Conservation (phyloP, 2,329 filamentous ascomycete genomes). For the Ophiocordyceps camponoti-rufipedis region DNA sequence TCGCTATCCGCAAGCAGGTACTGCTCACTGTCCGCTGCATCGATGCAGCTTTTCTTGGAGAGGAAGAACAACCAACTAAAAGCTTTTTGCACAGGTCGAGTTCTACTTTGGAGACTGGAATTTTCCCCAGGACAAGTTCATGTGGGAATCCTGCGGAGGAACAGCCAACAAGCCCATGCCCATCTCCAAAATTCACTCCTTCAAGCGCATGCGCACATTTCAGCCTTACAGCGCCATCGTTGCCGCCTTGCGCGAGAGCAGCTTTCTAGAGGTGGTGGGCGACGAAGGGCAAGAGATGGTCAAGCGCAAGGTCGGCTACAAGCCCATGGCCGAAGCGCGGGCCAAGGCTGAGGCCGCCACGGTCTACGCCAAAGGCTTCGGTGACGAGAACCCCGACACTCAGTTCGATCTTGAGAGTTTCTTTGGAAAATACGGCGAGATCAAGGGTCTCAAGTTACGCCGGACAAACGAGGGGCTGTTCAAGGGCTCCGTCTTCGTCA, state of each 20-base stretch:
- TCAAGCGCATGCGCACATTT: slow-evolving; percentile 95
- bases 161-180: slow-evolving; percentile 65
- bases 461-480: slow-evolving; percentile 55
- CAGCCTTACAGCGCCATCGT: slow-evolving; percentile 73
- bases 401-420: slow-evolving; percentile 92
- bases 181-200: slow-evolving; percentile 60
- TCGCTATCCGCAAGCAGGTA: slow-evolving; percentile 71
- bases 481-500: slow-evolving; percentile 94
- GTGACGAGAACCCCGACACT: slow-evolving; percentile 61
- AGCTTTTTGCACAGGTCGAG: slow-evolving; percentile 46
- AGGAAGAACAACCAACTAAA: neutral
- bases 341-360: slow-evolving; percentile 53
- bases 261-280: slow-evolving; percentile 54
- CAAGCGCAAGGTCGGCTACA: slow-evolving; percentile 58
- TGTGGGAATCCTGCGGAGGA: slow-evolving; percentile 63
- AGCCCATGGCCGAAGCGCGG: slow-evolving; percentile 37
- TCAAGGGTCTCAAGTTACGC: slow-evolving; percentile 73
- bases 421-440: slow-evolving; percentile 63
- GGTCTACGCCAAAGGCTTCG: slow-evolving; percentile 90
- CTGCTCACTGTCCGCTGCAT: neutral
- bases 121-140: slow-evolving; percentile 72
- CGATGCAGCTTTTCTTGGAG: too few species aligned
- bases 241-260: slow-evolving; percentile 63
- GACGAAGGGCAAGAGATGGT: slow-evolving; percentile 53
- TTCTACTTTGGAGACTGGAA: slow-evolving; percentile 94